Conservation (phyloP, 2,329 filamentous ascomycete genomes). For the Cordyceps cateniannulata region DNA sequence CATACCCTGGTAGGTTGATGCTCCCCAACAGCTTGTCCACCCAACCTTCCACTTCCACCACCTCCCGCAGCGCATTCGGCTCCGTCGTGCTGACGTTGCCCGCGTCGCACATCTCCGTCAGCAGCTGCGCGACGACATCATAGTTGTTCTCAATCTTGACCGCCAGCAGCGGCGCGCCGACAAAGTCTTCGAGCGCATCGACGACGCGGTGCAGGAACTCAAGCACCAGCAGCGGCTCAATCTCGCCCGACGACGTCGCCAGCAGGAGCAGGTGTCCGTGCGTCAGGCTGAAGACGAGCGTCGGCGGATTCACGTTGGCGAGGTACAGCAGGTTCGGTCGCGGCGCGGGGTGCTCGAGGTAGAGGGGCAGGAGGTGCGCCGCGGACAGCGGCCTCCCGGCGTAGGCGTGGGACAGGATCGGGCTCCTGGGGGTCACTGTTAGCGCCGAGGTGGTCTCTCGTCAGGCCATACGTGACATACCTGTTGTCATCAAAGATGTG, state of each 20-base stretch:
- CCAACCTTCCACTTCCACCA: slow-evolving; percentile 86
- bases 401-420: slow-evolving; percentile 85
- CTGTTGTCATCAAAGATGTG: slow-evolving; percentile 97
- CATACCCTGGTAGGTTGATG: slow-evolving; percentile 72
- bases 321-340: slow-evolving; percentile 84
- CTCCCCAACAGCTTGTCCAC: slow-evolving; percentile 84
- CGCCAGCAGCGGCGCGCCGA: slow-evolving; percentile 79
- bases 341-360: slow-evolving; percentile 73
- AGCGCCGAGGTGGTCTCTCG: slow-evolving; percentile 17
- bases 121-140: slow-evolving; percentile 85
- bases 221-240: slow-evolving; percentile 81
- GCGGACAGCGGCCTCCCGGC: slow-evolving; percentile 73
- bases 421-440: slow-evolving; percentile 51
- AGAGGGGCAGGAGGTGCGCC: slow-evolving; percentile 72
- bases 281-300: slow-evolving; percentile 79
- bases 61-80: slow-evolving; percentile 82
- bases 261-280: slow-evolving; percentile 85
- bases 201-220: slow-evolving; percentile 92
- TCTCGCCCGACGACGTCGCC: slow-evolving; percentile 76
- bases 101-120: slow-evolving; percentile 94
- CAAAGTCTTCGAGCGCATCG: slow-evolving; percentile 89
- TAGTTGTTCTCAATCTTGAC: slow-evolving; percentile 85
- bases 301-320: slow-evolving; percentile 73
- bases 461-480: slow-evolving; percentile 37
- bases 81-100: slow-evolving; percentile 87